Evolutionary conservation across 441 rosid genomes (phyloP).

Genomic region (Pelargonium fulgidum): DNA sequence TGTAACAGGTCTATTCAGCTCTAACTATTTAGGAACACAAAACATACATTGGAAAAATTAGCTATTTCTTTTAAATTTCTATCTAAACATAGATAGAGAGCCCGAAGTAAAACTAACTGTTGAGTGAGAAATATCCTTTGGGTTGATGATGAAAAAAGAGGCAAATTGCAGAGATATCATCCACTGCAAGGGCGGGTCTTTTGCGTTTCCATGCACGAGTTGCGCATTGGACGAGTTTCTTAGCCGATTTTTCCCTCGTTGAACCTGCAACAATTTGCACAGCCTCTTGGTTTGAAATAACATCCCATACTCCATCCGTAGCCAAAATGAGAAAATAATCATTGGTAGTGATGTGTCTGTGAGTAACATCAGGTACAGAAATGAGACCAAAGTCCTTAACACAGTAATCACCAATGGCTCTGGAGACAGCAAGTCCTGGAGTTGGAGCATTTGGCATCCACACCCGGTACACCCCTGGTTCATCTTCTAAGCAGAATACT

Average conservation of each 20-base stretch:
- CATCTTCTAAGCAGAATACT: conserved; percentile 60
- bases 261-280: conserved; percentile 55
- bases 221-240: conserved; percentile 60
- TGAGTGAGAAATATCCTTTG: too few species aligned
- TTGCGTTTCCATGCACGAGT: conserved; percentile 61
- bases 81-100: too few species aligned
- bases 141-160: conserved; percentile 48
- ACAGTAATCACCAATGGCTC: conserved; percentile 87
- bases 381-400: conserved; percentile 83
- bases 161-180: conserved; percentile 82
- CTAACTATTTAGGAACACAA: too few species aligned
- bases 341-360: conserved; percentile 44
- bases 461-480: conserved; percentile 74
- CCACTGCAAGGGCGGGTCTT: conserved; percentile 61
- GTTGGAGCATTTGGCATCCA: conserved; percentile 60
- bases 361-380: conserved; percentile 66
- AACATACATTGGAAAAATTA: too few species aligned
- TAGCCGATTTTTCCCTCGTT: conserved; percentile 54
- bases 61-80: too few species aligned
- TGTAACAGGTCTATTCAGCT: too few species aligned
- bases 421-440: conserved; percentile 76
- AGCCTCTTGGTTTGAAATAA: conserved; percentile 68
- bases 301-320: conserved; percentile 95
- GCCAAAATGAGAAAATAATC: conserved; percentile 80
- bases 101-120: too few species aligned